These are phyloP conservation scores for Komagataella populi DNA, from an alignment of 805 yeast genomes.

Conservation along the genomic window DNA sequence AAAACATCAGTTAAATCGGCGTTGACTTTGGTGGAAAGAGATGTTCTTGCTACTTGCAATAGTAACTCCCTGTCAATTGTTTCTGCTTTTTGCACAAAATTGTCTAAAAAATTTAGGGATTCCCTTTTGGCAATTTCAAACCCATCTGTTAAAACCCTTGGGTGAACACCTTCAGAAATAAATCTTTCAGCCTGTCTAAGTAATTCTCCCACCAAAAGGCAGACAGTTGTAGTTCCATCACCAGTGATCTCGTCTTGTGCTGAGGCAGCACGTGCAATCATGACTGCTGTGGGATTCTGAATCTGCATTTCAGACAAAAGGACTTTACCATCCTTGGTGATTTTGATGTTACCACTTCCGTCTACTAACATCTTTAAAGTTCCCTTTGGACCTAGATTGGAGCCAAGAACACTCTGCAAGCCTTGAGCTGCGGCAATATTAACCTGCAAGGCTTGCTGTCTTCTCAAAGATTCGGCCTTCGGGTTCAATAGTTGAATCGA, in stretches of 20 bases:
- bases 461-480: slow-evolving; percentile 92
- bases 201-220: slow-evolving; percentile 85
- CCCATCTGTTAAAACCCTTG: slow-evolving; percentile 88
- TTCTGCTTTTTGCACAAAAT: slow-evolving; percentile 39
- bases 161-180: slow-evolving; percentile 90
- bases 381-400: slow-evolving; percentile 94
- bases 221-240: slow-evolving; percentile 96
- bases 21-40: slow-evolving; percentile 77
- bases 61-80: slow-evolving; percentile 75
- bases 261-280: slow-evolving; percentile 94
- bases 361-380: slow-evolving; percentile 94
- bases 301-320: slow-evolving; percentile 93
- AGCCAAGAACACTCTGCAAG: slow-evolving; percentile 78
- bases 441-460: slow-evolving; percentile 91
- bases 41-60: slow-evolving; percentile 83
- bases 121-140: slow-evolving; percentile 82
- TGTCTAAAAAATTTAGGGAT: slow-evolving; percentile 54
- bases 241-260: slow-evolving; percentile 99
- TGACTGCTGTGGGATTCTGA: slow-evolving; percentile 78
- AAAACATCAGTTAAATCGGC: slow-evolving; percentile 65
- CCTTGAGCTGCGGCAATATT: slow-evolving; percentile 96
- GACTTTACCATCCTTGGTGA: slow-evolving; percentile 95
- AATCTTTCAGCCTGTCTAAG: slow-evolving; percentile 90
- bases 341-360: slow-evolving; percentile 89
- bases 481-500: slow-evolving; percentile 87